phyloP scores from a whole-genome alignment of 2,329 filamentous ascomycete species.

The Sporothrix brasiliensis region DNA sequence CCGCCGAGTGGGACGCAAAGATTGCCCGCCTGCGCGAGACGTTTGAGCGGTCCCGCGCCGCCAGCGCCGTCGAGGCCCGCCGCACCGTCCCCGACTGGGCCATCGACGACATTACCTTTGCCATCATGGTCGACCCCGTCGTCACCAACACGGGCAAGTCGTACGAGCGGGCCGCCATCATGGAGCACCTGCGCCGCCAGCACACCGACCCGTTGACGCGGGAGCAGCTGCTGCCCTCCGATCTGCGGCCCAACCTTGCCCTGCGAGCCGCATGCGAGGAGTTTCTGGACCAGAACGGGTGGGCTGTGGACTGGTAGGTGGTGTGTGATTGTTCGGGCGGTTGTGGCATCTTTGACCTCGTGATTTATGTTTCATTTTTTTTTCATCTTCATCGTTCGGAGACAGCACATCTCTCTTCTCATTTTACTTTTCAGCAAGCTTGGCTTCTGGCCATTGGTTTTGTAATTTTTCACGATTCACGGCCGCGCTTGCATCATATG shows the following conservation, averaged over 20 bases:
- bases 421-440: not conserved
- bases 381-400: not conserved
- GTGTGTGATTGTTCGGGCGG: not conserved
- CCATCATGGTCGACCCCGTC: slow-evolving; percentile 72
- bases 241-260: slow-evolving; percentile 79
- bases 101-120: slow-evolving; percentile 75
- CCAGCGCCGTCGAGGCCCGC: slow-evolving; percentile 47
- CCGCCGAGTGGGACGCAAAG: slow-evolving; percentile 53
- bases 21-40: slow-evolving; percentile 49
- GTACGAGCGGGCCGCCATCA: slow-evolving; percentile 83
- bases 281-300: slow-evolving; percentile 83
- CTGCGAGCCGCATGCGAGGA: slow-evolving; percentile 71
- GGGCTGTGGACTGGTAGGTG: slow-evolving; percentile 82
- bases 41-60: slow-evolving; percentile 55
- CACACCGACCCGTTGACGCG: slow-evolving; percentile 82
- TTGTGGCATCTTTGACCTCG: not conserved
- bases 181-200: slow-evolving; percentile 78
- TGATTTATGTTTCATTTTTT: not conserved
- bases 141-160: slow-evolving; percentile 84
- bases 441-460: not conserved
- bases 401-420: not conserved
- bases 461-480: not conserved
- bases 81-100: slow-evolving; percentile 73
- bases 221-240: slow-evolving; percentile 66
- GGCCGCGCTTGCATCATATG: slow-evolving; percentile 19